Base-by-base conservation (phyloP, 2,329 filamentous ascomycete genomes). In the Arthrinium phaeospermum region DNA sequence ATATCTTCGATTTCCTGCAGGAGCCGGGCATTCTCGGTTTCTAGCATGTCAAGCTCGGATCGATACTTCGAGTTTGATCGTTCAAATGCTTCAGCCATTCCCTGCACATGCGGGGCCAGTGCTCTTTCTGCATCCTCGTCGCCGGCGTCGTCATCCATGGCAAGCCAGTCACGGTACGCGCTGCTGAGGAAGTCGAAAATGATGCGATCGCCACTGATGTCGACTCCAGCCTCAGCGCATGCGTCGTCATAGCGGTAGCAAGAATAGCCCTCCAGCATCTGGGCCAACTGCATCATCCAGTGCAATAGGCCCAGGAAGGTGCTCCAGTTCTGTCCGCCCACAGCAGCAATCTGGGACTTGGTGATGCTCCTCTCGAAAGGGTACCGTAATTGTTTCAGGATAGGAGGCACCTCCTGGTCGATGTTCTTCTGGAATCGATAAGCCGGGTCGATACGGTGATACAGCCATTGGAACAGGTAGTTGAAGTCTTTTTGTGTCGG, bases 401-500 rank as follows among this genome's bases (percentile, higher is more conserved):
- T 91, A 0, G 95, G 92, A 16, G 96, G 95, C 0, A 98, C 95
- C 81, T 99, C 97, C 71, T 96, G 93, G 81, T 98, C 96, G 78
- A 98, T 98, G 69, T 92, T 94, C 82, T 98, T 98, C 78, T 95
- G 92, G 79, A 99, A 98, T 47, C 92, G 91, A 81, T 98, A 97
- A 77, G 92, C 93, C 0, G 96, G 96, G 80, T 99, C 96, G 80
- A 99, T 97, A 72, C 95, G 93, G 79, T 95, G 94, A 82, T 99
- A 99, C 4, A 99, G 87, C 94, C 96, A 99, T 79, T 98, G 95
- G 80, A 99, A 99, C 88, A 99, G 97, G 82, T 90, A 93, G 79
- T 97, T 96, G 85, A 99, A 99, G 81, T 99, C 96, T 80, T 99
- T 99, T 78, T 98, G 96, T 0, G 96, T 99, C 0, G 96, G 97